A percentile compares a stretch with the other conserved stretches of the same genome.
Conservation (phyloP, 2,329 filamentous ascomycete species). For the Paecilomyces sp. region DNA sequence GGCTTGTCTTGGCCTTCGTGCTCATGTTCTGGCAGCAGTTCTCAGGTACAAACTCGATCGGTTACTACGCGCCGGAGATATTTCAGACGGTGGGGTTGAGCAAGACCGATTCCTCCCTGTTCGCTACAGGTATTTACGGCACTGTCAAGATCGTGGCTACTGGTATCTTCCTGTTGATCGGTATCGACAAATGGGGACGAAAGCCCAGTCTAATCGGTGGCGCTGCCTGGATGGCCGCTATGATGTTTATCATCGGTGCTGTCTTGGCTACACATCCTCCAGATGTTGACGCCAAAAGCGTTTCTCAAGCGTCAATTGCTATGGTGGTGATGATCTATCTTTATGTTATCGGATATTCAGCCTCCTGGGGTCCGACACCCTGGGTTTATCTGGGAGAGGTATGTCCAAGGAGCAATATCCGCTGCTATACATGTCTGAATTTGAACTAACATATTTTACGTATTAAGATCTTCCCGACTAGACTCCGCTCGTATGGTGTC, state of each 20-base stretch:
- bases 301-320: slow-evolving; percentile 24
- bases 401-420: slow-evolving; percentile 3
- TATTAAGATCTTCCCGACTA: slow-evolving; percentile 29
- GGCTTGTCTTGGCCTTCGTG: slow-evolving; percentile 27
- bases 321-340: slow-evolving; percentile 46
- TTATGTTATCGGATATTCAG: slow-evolving; percentile 31
- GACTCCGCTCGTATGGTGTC: slow-evolving; percentile 31
- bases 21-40: slow-evolving; percentile 38
- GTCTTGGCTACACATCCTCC: slow-evolving; percentile 27
- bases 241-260: slow-evolving; percentile 34
- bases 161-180: slow-evolving; percentile 27
- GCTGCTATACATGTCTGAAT: not conserved
- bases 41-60: slow-evolving; percentile 31
- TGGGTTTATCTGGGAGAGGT: slow-evolving; percentile 30
- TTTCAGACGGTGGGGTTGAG: slow-evolving; percentile 30
- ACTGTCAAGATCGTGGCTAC: slow-evolving; percentile 32
- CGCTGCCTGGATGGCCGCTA: slow-evolving; percentile 25
- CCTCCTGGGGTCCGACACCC: slow-evolving; percentile 28
- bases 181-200: slow-evolving; percentile 32
- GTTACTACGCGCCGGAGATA: slow-evolving; percentile 33
- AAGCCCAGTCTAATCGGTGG: slow-evolving; percentile 28
- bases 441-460: not conserved
- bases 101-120: slow-evolving; percentile 24
- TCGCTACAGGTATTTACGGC: slow-evolving; percentile 32
- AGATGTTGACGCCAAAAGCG: slow-evolving; percentile 13